These are phyloP conservation scores for Calonectria fujianensis DNA, from an alignment of 2,329 filamentous ascomycete species.

Conservation along the genomic window DNA sequence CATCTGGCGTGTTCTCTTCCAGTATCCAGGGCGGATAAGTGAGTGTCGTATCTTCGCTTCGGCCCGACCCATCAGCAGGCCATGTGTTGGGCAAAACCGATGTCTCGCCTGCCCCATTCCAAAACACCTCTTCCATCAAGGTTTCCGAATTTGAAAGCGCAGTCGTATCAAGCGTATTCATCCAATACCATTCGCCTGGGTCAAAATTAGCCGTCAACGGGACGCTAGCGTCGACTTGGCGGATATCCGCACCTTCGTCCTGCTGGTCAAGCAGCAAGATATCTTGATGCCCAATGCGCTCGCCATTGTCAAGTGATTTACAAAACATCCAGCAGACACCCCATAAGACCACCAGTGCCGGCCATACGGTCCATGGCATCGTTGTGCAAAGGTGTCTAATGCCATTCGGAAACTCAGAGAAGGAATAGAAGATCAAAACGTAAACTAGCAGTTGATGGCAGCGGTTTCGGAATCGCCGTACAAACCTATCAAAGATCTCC, in stretches of 20 bases:
- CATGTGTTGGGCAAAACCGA: background rate
- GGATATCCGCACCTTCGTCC: background rate
- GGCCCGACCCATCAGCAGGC: background rate
- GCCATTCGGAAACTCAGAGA: background rate
- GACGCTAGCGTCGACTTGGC: too few relatives aligned
- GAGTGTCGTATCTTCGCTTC: background rate
- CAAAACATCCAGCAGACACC: conserved; percentile 33
- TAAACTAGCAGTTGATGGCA: too few relatives aligned
- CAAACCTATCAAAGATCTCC: too few relatives aligned
- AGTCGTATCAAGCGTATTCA: background rate
- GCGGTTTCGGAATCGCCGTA: too few relatives aligned
- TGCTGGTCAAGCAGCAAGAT: too few relatives aligned
- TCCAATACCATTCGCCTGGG: background rate
- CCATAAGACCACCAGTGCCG: conserved; percentile 4
- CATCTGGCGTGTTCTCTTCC: too few relatives aligned
- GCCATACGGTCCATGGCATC: conserved; percentile 29
- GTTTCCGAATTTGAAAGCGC: background rate
- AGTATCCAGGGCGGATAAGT: too few relatives aligned
- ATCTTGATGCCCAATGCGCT: background rate
- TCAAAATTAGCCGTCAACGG: too few relatives aligned
- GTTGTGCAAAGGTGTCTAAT: conserved; percentile 10
- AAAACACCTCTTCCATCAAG: background rate
- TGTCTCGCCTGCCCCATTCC: background rate
- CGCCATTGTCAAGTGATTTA: background rate
- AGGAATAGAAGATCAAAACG: background rate